Evolutionary conservation across 768 basidiomycete genomes (phyloP).

Genomic region (Lyophyllum atratum): DNA sequence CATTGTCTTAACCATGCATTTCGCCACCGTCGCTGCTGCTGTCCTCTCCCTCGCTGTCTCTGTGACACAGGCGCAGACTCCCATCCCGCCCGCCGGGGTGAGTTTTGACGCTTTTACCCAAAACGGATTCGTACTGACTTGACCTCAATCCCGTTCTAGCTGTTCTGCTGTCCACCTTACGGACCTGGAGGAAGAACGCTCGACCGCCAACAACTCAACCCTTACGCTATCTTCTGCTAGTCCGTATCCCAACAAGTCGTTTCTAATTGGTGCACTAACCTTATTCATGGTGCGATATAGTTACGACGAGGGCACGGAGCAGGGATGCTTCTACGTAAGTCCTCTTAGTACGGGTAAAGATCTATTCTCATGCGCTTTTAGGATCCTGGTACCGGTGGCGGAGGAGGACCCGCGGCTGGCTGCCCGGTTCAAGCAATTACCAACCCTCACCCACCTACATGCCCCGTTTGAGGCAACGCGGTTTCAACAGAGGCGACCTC

Average conservation of each 20-base stretch:
- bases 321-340: slow-evolving; percentile 18
- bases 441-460: slow-evolving; percentile 23
- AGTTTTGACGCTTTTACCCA: neutral
- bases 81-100: slow-evolving; percentile 9
- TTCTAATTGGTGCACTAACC: neutral
- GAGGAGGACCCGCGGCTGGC: slow-evolving; percentile 12
- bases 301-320: slow-evolving; percentile 9
- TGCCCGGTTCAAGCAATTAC: slow-evolving; percentile 14
- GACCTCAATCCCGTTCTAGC: neutral
- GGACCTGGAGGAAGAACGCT: slow-evolving; percentile 18
- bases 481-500: neutral
- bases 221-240: slow-evolving; percentile 21
- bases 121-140: neutral
- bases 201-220: slow-evolving; percentile 17
- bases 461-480: slow-evolving; percentile 9
- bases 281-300: neutral
- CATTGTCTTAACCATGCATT: neutral
- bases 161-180: slow-evolving; percentile 17
- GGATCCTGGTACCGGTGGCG: slow-evolving; percentile 17
- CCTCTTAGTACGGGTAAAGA: neutral
- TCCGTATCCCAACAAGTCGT: neutral
- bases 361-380: neutral
- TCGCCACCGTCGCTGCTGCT: neutral
- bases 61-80: slow-evolving; percentile 1
- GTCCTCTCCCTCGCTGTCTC: neutral